Evolutionary conservation across 106 monocot genomes (phyloP).

Genomic region (Amphibolis antarctica): DNA sequence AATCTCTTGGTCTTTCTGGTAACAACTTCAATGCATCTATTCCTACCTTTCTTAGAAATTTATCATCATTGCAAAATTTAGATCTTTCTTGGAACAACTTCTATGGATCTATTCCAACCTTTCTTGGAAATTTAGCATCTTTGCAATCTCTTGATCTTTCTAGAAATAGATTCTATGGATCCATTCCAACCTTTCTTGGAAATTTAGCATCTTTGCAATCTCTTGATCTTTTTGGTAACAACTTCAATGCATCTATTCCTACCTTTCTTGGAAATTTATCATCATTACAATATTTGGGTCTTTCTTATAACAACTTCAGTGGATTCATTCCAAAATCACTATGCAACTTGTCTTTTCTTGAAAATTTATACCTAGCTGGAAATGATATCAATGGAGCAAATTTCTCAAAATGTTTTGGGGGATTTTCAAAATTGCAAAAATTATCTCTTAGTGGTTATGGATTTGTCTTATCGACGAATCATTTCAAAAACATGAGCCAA

Average conservation of each 20-base stretch:
- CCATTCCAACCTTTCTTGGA: not conserved
- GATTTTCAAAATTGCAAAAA: not conserved
- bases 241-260: not conserved
- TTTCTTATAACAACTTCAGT: not conserved
- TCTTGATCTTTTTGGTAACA: not conserved
- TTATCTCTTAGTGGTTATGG: not conserved
- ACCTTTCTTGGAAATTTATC: not conserved
- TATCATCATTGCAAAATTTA: not conserved
- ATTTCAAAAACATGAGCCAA: slow-evolving; percentile 7
- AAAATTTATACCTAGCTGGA: not conserved
- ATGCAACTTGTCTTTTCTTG: not conserved
- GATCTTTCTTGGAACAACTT: not conserved
- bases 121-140: not conserved
- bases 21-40: no score
- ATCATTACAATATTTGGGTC: not conserved
- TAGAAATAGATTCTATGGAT: not conserved
- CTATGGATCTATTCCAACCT: not conserved
- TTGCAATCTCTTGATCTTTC: not conserved
- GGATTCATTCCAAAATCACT: not conserved
- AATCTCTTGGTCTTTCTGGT: no score
- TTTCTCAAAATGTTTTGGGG: not conserved
- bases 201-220: not conserved
- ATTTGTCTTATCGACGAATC: slow-evolving; percentile 1
- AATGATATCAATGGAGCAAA: not conserved
- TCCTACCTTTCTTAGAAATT: not conserved